Evolutionary conservation across 2,329 filamentous ascomycete genomes (phyloP).

Genomic region (Calonectria hongkongensis): DNA sequence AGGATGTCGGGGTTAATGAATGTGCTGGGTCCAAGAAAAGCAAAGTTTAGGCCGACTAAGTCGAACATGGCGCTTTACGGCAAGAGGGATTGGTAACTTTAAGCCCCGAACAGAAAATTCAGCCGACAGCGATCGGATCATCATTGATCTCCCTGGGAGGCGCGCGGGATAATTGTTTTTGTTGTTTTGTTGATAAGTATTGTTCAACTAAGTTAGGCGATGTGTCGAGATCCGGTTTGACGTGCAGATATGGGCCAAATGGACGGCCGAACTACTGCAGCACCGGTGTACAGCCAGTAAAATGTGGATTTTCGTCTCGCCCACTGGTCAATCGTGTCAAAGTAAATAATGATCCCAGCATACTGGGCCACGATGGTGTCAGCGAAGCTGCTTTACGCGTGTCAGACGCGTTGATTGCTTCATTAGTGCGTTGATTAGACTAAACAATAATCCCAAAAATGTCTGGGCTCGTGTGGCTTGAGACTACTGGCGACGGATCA

Average conservation of each 20-base stretch:
- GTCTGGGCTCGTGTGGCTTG: slow-evolving; percentile 39
- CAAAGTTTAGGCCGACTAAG: slow-evolving; percentile 40
- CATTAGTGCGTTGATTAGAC: slow-evolving; percentile 27
- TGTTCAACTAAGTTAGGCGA: slow-evolving; percentile 4
- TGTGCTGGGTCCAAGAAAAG: slow-evolving; percentile 31
- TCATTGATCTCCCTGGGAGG: slow-evolving; percentile 44
- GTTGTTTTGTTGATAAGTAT: slow-evolving; percentile 9
- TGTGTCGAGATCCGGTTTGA: slow-evolving; percentile 29
- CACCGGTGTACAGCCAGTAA: slow-evolving; percentile 28
- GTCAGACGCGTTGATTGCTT: slow-evolving; percentile 46
- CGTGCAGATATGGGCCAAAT: slow-evolving; percentile 24
- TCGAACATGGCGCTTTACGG: slow-evolving; percentile 46
- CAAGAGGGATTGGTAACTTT: slow-evolving; percentile 28
- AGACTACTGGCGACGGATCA: slow-evolving; percentile 34
- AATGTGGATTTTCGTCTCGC: slow-evolving; percentile 20
- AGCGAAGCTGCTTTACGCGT: slow-evolving; percentile 42
- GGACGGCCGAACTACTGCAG: slow-evolving; percentile 30
- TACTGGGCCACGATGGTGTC: not conserved
- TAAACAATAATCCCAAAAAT: slow-evolving; percentile 39
- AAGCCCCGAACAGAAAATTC: slow-evolving; percentile 50
- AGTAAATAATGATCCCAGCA: slow-evolving; percentile 33
- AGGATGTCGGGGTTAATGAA: not conserved
- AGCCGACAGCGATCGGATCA: slow-evolving; percentile 42
- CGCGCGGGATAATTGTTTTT: slow-evolving; percentile 7
- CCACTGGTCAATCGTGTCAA: slow-evolving; percentile 26